These are phyloP conservation scores for Penicillium sp. DNA, from an alignment of 2,329 filamentous ascomycete species.

Conservation along the genomic window DNA sequence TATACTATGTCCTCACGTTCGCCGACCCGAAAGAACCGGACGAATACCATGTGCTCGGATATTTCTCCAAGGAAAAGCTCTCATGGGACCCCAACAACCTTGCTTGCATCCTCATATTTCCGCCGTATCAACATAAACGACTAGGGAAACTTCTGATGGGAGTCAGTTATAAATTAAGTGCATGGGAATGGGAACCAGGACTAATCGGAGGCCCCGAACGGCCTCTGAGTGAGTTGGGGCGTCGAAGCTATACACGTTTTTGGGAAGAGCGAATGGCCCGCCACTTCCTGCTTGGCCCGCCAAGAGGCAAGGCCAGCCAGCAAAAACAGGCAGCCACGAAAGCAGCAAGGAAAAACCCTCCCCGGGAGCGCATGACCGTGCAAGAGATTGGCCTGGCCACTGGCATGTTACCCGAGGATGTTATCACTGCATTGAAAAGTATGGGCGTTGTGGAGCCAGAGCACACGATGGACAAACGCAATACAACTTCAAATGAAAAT, in stretches of 20 bases:
- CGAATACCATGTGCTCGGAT: conserved; percentile 69
- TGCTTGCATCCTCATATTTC: conserved; percentile 92
- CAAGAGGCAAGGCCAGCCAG: conserved; percentile 24
- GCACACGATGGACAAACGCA: conserved; percentile 51
- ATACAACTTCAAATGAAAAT: conserved; percentile 31
- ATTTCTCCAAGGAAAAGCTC: conserved; percentile 98
- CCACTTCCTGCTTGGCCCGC: conserved; percentile 47
- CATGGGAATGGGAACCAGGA: conserved; percentile 61
- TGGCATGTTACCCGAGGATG: conserved; percentile 82
- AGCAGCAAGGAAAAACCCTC: conserved; percentile 25
- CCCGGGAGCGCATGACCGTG: conserved; percentile 56
- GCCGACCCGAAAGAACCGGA: conserved; percentile 49
- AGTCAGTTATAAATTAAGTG: conserved; percentile 86
- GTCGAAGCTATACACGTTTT: conserved; percentile 75
- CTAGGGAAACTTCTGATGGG: conserved; percentile 87
- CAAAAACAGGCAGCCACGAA: conserved; percentile 41
- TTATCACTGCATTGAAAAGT: conserved; percentile 69
- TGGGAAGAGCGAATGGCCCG: conserved; percentile 82
- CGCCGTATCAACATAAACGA: conserved; percentile 89
- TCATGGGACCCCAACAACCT: conserved; percentile 99
- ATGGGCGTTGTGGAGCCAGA: conserved; percentile 66
- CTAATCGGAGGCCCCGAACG: conserved; percentile 90
- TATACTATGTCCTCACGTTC: conserved; percentile 88
- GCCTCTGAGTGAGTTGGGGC: conserved; percentile 80
- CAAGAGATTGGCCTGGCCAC: conserved; percentile 70